A percentile compares a stretch with the other conserved stretches of the same genome.
Evolutionary conservation across 108 stramenopile species (phyloP).

Genomic region (Fistulifera pelliculosa): DNA sequence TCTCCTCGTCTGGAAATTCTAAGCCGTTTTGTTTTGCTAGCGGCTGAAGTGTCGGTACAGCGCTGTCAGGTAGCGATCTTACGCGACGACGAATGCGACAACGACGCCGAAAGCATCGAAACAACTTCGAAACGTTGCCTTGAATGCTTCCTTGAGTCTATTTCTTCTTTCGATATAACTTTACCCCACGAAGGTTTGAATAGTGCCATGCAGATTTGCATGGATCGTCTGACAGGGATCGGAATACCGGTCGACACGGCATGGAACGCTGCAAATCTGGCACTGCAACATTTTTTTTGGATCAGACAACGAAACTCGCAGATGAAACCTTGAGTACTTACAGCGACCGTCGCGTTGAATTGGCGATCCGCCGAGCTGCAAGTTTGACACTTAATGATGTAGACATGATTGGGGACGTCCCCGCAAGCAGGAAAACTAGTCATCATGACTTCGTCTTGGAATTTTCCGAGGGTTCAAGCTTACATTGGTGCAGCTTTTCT

Average conservation of each 20-base stretch:
- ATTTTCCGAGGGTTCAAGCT: too few relatives aligned
- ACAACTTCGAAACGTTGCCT: constrained; percentile 38
- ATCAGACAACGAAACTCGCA: too few relatives aligned
- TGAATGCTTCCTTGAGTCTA: constrained; percentile 33
- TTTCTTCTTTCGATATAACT: constrained; percentile 51
- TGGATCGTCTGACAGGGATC: constrained; percentile 37
- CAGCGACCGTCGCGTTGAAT: too few relatives aligned
- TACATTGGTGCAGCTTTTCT: too few relatives aligned
- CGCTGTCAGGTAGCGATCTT: constrained; percentile 23
- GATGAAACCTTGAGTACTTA: too few relatives aligned
- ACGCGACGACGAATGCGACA: constrained; percentile 7
- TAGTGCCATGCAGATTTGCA: constrained; percentile 46
- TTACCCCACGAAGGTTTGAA: constrained; percentile 43
- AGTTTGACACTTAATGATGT: too few relatives aligned
- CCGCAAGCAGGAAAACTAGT: too few relatives aligned
- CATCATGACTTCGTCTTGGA: too few relatives aligned
- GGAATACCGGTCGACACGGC: constrained; percentile 44
- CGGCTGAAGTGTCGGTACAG: constrained; percentile 19
- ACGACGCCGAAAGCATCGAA: constrained; percentile 11
- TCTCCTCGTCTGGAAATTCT: constrained; percentile 32
- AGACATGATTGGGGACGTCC: too few relatives aligned
- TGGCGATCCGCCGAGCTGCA: too few relatives aligned
- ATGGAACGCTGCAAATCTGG: constrained; percentile 32
- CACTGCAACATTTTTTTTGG: constrained; percentile 34
- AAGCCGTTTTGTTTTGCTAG: constrained; percentile 19